Evolutionary conservation across 768 basidiomycete species (phyloP), one percentile per base, ranked within the genome.

Genomic region (Tricholoma bakamatsutake): DNA sequence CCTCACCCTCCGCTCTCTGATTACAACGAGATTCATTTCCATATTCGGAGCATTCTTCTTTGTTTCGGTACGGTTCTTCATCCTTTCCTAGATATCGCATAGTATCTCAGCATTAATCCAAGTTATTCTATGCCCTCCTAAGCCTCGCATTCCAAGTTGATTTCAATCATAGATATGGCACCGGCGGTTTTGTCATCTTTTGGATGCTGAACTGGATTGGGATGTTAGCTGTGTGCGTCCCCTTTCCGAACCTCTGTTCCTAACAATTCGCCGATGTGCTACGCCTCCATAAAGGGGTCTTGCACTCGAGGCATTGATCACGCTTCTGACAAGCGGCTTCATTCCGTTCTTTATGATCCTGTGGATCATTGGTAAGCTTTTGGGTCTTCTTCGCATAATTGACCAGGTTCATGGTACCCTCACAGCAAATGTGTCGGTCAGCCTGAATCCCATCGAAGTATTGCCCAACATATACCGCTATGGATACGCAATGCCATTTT

Each of bases 401-500:
- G 12, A 17, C 2, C 37, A 24, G 12, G 28, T 17, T 27, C 39
- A 10, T 24, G 12, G 55, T 34, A 49, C 35, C 18, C 11, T 33
- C 40, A 5, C 33, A 87, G 83, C 69, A 18, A 86, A 87, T 60
- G 82, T 85, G 28, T 80, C 85, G 0, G 83, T 87, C 8, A 76
- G 76, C 35, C 68, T 77, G 46, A 77, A 76, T 62, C 87, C 88
- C 0, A 76, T 87, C 40, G 77, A 81, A 50, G 66, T 81, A 1
- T 69, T 87, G 1, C 85, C 87, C 0, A 60, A 60, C 37, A 57
- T 88, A 55, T 88, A 77, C 68, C 77, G 74, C 48, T 88, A 88
- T 57, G 89, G 86, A 1, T 87, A 82, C 59, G 86, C 80, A 0
- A 75, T 74, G 59, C 88, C 88, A 1, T 88, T 90, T 63, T 89